These are phyloP conservation scores for Jackrogersella multiformis DNA, from an alignment of 495 filamentous ascomycete genomes.

Conservation along the genomic window DNA sequence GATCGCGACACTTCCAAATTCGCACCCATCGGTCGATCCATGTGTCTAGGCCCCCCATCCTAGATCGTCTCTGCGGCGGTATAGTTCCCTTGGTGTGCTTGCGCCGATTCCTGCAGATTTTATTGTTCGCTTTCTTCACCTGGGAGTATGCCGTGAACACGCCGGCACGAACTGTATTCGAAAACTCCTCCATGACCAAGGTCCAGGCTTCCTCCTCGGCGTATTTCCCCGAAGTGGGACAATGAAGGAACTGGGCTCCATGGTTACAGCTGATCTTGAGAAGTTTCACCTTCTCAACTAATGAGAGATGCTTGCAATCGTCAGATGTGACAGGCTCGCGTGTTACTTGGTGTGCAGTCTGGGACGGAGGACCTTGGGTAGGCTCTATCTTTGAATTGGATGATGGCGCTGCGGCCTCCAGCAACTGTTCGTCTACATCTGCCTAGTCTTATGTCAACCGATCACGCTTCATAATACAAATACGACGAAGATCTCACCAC, in stretches of 20 bases:
- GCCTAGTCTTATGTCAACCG: constrained; percentile 4
- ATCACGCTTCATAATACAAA: not conserved
- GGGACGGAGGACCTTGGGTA: not conserved
- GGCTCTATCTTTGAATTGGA: not conserved
- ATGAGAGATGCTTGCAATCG: constrained; percentile 4
- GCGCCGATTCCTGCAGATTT: constrained; percentile 24
- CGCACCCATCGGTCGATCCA: constrained; percentile 35
- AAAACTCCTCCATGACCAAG: constrained; percentile 28
- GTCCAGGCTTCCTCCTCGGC: constrained; percentile 25
- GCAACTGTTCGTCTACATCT: not conserved
- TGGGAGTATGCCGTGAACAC: constrained; percentile 14
- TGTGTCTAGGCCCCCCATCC: constrained; percentile 10
- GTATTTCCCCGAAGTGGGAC: constrained; percentile 19
- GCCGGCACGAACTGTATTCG: constrained; percentile 8
- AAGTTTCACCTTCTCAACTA: constrained; percentile 23
- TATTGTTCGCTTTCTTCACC: constrained; percentile 20
- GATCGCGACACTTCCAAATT: constrained; percentile 24
- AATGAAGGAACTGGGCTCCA: constrained; percentile 14
- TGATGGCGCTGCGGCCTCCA: not conserved
- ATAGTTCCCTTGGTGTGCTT: constrained; percentile 15
- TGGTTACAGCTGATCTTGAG: constrained; percentile 23
- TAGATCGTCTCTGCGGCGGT: constrained; percentile 8
- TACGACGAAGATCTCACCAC: not conserved
- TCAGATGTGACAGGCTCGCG: not conserved
- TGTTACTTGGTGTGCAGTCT: not conserved